Percentiles rank a stretch among this genome's conserved stretches.
Evolutionary conservation across 768 basidiomycete genomes (phyloP).

Genomic region (Paxillus rubicundulus): DNA sequence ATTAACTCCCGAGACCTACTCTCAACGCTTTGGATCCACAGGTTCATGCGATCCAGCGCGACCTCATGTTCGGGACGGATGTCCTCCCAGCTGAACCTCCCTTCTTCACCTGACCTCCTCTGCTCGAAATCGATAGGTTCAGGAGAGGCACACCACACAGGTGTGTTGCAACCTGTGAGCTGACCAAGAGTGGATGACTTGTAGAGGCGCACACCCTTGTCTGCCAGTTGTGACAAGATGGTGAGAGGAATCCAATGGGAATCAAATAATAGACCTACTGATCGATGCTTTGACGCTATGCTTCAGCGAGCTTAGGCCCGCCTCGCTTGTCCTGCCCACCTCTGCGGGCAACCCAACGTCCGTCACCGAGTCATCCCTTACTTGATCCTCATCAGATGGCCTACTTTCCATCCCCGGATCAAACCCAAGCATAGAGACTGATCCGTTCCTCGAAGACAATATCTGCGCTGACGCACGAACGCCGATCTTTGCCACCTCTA

Average conservation of each 20-base stretch:
- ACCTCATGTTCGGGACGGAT: slow-evolving; percentile 32
- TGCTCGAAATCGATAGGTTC: slow-evolving; percentile 33
- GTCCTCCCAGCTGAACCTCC: slow-evolving; percentile 34
- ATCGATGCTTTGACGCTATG: slow-evolving; percentile 75
- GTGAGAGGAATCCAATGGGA: background rate
- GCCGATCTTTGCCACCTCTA: slow-evolving; percentile 30
- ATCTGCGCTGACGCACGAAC: slow-evolving; percentile 30
- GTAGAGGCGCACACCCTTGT: slow-evolving; percentile 65
- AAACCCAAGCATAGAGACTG: slow-evolving; percentile 14
- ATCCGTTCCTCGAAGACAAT: slow-evolving; percentile 23
- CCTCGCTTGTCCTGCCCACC: slow-evolving; percentile 29
- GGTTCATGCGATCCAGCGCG: slow-evolving; percentile 62
- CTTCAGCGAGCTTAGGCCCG: slow-evolving; percentile 50
- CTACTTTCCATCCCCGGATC: slow-evolving; percentile 9
- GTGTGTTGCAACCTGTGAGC: slow-evolving; percentile 32
- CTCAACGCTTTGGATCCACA: slow-evolving; percentile 83
- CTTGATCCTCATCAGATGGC: slow-evolving; percentile 5
- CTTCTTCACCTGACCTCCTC: slow-evolving; percentile 31
- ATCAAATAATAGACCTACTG: slow-evolving; percentile 43
- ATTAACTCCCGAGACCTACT: slow-evolving; percentile 46
- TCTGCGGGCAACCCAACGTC: slow-evolving; percentile 29
- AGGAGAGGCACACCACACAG: slow-evolving; percentile 29
- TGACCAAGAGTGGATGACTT: slow-evolving; percentile 59
- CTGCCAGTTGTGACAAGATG: slow-evolving; percentile 32
- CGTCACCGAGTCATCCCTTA: slow-evolving; percentile 11